phyloP scores from a whole-genome alignment of 345 rosid species.

The Gossypium raimondii region DNA sequence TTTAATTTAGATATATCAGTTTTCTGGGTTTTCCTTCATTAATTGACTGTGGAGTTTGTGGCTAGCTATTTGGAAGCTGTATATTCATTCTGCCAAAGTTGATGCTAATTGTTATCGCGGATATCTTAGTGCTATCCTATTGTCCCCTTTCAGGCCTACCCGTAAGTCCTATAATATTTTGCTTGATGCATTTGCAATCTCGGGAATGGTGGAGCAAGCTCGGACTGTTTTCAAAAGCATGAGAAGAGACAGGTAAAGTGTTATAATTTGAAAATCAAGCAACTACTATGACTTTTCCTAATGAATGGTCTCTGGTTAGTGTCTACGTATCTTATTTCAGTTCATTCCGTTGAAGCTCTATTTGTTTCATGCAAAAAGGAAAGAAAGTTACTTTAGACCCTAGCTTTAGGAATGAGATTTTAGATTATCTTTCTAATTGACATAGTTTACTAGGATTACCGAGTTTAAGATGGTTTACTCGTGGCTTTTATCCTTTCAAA shows the following conservation, averaged over 20 bases:
- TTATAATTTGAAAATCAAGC: slow-evolving; percentile 8
- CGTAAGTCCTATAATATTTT: slow-evolving; percentile 85
- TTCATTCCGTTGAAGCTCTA: not conserved
- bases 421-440: not conserved
- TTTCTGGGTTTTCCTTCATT: not conserved
- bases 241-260: slow-evolving; percentile 82
- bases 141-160: slow-evolving; percentile 58
- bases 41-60: not conserved
- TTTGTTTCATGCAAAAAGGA: not conserved
- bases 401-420: not conserved
- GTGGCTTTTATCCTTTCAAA: not conserved
- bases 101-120: not conserved
- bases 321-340: slow-evolving; percentile 7
- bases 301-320: not conserved
- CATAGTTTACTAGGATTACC: not conserved
- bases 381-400: not conserved
- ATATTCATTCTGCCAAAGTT: not conserved
- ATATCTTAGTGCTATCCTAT: slow-evolving; percentile 3
- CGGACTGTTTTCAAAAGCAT: slow-evolving; percentile 79
- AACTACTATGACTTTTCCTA: not conserved
- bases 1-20: not conserved
- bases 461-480: too few relatives aligned
- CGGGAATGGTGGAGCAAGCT: slow-evolving; percentile 98
- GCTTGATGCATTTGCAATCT: slow-evolving; percentile 93
- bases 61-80: not conserved